Evolutionary conservation across 2,329 filamentous ascomycete genomes (phyloP).

Genomic region (Berkeleyomyces basicola): DNA sequence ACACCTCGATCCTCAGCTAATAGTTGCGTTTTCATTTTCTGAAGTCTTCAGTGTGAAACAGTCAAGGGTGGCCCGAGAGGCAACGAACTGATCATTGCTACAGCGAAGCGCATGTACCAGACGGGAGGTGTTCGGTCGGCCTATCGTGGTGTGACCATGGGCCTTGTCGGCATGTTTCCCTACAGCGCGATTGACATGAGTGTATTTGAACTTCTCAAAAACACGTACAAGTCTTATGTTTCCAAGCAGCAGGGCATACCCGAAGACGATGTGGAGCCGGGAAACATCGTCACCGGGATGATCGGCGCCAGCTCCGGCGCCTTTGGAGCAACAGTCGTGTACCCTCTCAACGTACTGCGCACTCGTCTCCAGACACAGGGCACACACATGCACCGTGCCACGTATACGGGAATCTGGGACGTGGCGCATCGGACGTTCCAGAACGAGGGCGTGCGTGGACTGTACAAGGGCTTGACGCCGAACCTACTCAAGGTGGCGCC

Average conservation of each 20-base stretch:
- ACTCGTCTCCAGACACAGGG: constrained; percentile 90
- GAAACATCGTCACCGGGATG: constrained; percentile 68
- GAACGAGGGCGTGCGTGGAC: constrained; percentile 65
- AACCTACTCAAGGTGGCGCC: constrained; percentile 94
- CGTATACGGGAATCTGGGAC: constrained; percentile 82
- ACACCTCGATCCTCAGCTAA: not conserved
- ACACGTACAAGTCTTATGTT: constrained; percentile 50
- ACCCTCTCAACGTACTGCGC: constrained; percentile 83
- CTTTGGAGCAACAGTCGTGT: constrained; percentile 83
- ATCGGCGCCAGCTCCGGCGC: constrained; percentile 88
- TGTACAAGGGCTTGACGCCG: constrained; percentile 90
- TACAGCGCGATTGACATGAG: constrained; percentile 94
- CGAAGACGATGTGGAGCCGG: constrained; percentile 68
- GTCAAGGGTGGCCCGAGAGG: constrained; percentile 73
- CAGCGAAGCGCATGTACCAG: constrained; percentile 71
- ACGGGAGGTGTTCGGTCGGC: constrained; percentile 59
- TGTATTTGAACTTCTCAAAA: constrained; percentile 87
- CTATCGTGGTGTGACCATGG: constrained; percentile 88
- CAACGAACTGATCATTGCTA: constrained; percentile 65
- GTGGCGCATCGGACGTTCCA: constrained; percentile 69
- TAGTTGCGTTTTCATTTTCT: constrained; percentile 16
- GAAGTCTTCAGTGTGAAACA: constrained; percentile 85
- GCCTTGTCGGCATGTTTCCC: constrained; percentile 89
- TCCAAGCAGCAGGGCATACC: constrained; percentile 52
- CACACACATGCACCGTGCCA: constrained; percentile 75